Conservation (phyloP, 2,329 filamentous ascomycete species). For the Thelonectria discophora region DNA sequence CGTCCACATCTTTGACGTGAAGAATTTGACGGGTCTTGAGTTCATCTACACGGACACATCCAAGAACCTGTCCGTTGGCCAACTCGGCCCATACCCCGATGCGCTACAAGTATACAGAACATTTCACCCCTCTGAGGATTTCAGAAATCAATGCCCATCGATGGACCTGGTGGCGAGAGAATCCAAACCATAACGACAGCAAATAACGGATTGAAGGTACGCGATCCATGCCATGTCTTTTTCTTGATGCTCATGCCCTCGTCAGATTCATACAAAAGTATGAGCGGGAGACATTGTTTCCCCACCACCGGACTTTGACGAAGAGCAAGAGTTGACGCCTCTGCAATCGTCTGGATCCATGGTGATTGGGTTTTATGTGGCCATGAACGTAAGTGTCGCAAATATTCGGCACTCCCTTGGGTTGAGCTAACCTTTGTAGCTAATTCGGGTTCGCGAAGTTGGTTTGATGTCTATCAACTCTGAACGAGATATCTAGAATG, state of each 20-base stretch:
- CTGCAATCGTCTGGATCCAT: no score
- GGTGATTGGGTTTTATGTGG: no score
- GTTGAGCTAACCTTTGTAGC: no score
- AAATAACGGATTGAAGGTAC: neutral
- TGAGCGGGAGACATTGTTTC: neutral
- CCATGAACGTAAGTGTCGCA: no score
- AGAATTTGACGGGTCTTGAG: neutral
- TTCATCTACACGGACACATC: conserved; percentile 15
- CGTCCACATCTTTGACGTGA: conserved; percentile 11
- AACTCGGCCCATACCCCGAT: neutral
- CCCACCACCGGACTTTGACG: neutral
- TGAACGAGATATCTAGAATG: no score
- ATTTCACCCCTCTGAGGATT: neutral
- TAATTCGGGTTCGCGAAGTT: no score
- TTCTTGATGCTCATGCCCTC: neutral
- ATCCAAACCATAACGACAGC: neutral
- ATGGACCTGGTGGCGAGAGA: conserved; percentile 14
- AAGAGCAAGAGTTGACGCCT: no score
- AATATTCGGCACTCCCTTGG: no score
- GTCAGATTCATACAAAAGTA: neutral
- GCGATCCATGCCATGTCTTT: neutral
- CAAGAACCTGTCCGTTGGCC: conserved; percentile 9
- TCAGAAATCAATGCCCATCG: conserved; percentile 3
- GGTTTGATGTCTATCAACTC: no score
- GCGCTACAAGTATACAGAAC: neutral